Base-by-base conservation (phyloP, 176 grass and related monocot genomes). In the Secale cereale region DNA sequence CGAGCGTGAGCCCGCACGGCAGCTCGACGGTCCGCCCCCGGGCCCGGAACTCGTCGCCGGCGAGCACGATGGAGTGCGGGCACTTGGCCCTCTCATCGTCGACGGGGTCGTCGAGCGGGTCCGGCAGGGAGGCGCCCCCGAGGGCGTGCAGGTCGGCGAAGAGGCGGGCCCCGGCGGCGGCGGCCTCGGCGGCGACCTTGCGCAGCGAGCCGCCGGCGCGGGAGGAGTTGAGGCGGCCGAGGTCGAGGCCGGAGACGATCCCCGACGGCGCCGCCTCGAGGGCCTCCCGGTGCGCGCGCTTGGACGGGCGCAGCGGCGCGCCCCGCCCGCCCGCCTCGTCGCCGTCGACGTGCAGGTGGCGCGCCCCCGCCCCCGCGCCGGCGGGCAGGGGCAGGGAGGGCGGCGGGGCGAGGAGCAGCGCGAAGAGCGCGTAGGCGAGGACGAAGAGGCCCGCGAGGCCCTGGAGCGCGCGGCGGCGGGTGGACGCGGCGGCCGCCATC, bases 1-100 rank as follows among this genome's bases (percentile, higher is more conserved):
- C 97, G 8, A 99, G 86, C n/a, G 94, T 99, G 48, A 96, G 93
- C 14, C 97, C 97, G 57, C 97, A 99, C 7, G 97, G 97, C 48
- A 99, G 88, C 43, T 96, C 93, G 82, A 99, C 84, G 33, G 86
- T 11, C 28, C 79, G 72, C 32, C 97, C 97, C 78, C 77, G 65
- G 15, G 84, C 77, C 35, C 79, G 80, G 72, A 99, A 94, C 81
- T 92, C 81, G 5, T 85, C 78, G 2, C 86, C 91, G 16, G 48
- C 84, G 22, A 99, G 67, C 46, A 94, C 78, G 81, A 99, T 80
- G 16, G 97, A 99, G 87, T 94, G 94, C 60, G 97, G 90, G 86
- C 97, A 99, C 77, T 73, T 90, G 68, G 81, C 82, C 79, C 83
- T 81, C 22, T 81, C 87, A 10, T 75, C 74, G 9, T 88, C 45